Evolutionary conservation across 371 early-diverging fungal genomes (phyloP).

Genomic region (Mucor racemosus): DNA sequence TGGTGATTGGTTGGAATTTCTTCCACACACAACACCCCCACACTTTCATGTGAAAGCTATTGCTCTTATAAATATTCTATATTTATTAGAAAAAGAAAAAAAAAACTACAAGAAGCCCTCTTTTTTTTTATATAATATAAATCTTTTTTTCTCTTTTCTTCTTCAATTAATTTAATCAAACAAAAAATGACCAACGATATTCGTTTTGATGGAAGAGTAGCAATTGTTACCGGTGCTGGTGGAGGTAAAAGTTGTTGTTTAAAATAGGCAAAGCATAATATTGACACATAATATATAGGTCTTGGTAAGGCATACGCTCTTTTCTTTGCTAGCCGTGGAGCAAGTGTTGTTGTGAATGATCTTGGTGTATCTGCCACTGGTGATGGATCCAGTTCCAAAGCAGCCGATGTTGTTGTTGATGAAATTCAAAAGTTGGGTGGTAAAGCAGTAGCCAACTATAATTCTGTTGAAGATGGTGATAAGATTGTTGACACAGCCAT

Average conservation of each 20-base stretch:
- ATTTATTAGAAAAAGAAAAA: not conserved
- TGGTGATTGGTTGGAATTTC: conserved; percentile 7
- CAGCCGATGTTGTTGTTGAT: conserved; percentile 95
- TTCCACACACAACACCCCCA: not conserved
- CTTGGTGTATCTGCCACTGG: conserved; percentile 87
- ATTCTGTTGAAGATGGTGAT: conserved; percentile 96
- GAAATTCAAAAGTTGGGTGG: conserved; percentile 93
- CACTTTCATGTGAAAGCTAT: conserved; percentile 28
- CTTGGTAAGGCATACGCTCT: conserved; percentile 92
- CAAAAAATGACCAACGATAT: conserved; percentile 48
- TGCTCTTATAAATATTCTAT: conserved; percentile 17
- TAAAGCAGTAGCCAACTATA: conserved; percentile 96
- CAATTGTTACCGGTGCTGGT: conserved; percentile 97
- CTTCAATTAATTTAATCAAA: conserved; percentile 1
- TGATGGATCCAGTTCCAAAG: conserved; percentile 73
- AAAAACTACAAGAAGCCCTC: not conserved
- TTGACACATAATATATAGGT: conserved; percentile 51
- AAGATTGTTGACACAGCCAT: conserved; percentile 97
- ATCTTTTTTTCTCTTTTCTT: conserved; percentile 19
- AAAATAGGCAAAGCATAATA: no score
- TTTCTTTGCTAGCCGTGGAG: conserved; percentile 89
- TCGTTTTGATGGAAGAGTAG: conserved; percentile 92
- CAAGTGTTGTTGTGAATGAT: conserved; percentile 90
- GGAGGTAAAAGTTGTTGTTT: no score
- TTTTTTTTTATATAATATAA: no score